Conservation (phyloP, 257 asterid species). For the Scutellaria baicalensis region DNA sequence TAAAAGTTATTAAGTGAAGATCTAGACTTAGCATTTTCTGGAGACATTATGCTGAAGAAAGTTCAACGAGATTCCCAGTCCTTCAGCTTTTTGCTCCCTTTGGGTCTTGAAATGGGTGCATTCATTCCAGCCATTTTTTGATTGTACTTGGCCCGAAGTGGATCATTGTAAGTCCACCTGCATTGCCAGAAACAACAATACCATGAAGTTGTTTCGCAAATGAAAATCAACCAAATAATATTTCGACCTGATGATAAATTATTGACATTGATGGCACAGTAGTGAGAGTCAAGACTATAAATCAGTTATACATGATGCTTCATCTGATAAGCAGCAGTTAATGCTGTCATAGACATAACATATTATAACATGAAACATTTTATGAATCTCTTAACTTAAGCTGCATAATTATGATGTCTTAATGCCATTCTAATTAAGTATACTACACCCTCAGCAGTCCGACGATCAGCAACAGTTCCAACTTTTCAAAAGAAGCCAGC, state of each 20-base stretch:
- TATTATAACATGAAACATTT: not conserved
- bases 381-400: not conserved
- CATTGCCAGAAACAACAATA: conserved; percentile 11
- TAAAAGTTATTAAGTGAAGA: not conserved
- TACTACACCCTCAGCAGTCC: not conserved
- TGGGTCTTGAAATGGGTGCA: conserved; percentile 75
- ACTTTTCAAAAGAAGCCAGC: not conserved
- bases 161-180: conserved; percentile 92
- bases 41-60: not conserved
- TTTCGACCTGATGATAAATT: not conserved
- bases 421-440: not conserved
- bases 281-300: not conserved
- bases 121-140: conserved; percentile 93
- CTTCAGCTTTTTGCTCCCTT: conserved; percentile 91
- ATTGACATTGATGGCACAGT: not conserved
- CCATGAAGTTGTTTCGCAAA: not conserved
- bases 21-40: not conserved
- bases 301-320: not conserved
- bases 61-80: conserved; percentile 64
- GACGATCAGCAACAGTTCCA: not conserved
- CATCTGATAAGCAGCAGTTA: not conserved
- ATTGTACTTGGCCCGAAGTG: conserved; percentile 79
- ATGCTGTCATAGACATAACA: not conserved
- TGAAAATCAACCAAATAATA: not conserved
- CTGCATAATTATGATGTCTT: not conserved